Evolutionary conservation across 768 basidiomycete species (phyloP).

Genomic region (Boletus reticulatus): DNA sequence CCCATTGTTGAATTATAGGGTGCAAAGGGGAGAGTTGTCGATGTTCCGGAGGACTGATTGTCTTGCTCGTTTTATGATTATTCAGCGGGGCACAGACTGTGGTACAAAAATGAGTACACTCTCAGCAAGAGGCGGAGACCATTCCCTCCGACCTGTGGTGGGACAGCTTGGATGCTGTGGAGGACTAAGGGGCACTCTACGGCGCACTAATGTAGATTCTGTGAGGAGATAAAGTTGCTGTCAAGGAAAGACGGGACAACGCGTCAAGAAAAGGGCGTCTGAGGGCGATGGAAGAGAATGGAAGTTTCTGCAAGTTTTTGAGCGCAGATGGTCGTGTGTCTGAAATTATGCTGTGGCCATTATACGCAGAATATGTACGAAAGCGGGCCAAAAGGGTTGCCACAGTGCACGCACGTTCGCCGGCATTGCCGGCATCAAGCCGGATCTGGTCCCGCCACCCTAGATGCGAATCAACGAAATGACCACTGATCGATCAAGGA

Average conservation of each 20-base stretch:
- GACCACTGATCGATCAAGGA: conserved; percentile 10
- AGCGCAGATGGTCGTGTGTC: conserved; percentile 36
- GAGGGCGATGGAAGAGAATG: conserved; percentile 11
- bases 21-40: not conserved
- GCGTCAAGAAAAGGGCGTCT: conserved; percentile 6
- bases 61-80: not conserved
- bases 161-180: conserved; percentile 2
- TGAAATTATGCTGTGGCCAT: conserved; percentile 33
- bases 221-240: not conserved
- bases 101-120: conserved; percentile 8
- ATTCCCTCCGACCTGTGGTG: conserved; percentile 6
- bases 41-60: not conserved
- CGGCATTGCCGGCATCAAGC: conserved; percentile 25
- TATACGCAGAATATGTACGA: conserved; percentile 19
- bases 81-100: not conserved
- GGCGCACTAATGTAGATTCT: conserved; percentile 6
- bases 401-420: conserved; percentile 38
- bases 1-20: conserved; percentile 32
- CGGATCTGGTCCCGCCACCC: conserved; percentile 8
- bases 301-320: conserved; percentile 21
- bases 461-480: conserved; percentile 25
- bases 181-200: conserved; percentile 10
- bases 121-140: not conserved
- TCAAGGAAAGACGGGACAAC: conserved; percentile 8
- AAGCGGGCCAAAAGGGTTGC: conserved; percentile 26